Percentiles rank a stretch among this genome's conserved stretches.
These are phyloP conservation scores for Punica granatum DNA, from an alignment of 345 rosid species.

Conservation along the genomic window DNA sequence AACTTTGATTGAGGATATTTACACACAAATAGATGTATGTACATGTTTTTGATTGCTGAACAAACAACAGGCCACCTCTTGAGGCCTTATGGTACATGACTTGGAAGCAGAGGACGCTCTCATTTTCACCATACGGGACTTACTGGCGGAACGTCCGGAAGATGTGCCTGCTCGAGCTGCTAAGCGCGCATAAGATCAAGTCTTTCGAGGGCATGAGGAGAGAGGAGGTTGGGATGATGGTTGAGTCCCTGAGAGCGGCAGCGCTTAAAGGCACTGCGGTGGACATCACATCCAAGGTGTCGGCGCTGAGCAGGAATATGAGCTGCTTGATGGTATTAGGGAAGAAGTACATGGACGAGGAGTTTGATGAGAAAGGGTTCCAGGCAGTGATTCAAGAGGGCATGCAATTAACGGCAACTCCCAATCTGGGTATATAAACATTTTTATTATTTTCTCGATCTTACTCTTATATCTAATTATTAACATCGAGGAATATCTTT, in stretches of 20 bases:
- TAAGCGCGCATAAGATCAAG: conserved; percentile 23
- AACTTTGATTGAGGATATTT: too few species aligned
- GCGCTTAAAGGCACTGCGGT: conserved; percentile 10
- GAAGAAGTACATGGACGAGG: conserved; percentile 27
- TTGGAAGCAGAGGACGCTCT: conserved; percentile 20
- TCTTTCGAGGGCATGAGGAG: conserved; percentile 24
- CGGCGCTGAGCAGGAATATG: conserved; percentile 22
- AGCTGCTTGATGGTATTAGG: conserved; percentile 45
- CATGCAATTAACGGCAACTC: conserved; percentile 24
- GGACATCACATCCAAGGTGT: conserved; percentile 29
- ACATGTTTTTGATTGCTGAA: too few species aligned
- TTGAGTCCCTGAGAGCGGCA: conserved; percentile 16
- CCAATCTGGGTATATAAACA: conserved; percentile 15
- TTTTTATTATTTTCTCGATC: not conserved
- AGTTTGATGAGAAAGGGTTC: conserved; percentile 32
- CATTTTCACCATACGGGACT: conserved; percentile 21
- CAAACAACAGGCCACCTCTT: not conserved
- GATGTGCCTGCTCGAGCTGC: conserved; percentile 36
- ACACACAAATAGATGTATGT: too few species aligned
- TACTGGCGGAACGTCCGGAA: conserved; percentile 37
- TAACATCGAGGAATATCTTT: too few species aligned
- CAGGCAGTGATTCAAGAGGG: conserved; percentile 30
- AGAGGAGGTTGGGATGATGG: conserved; percentile 29
- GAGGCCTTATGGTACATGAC: conserved; percentile 17
- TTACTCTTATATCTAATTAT: not conserved